phyloP scores from a whole-genome alignment of 192 early-diverging fungal species.

The Nowakowskiella sp. region DNA sequence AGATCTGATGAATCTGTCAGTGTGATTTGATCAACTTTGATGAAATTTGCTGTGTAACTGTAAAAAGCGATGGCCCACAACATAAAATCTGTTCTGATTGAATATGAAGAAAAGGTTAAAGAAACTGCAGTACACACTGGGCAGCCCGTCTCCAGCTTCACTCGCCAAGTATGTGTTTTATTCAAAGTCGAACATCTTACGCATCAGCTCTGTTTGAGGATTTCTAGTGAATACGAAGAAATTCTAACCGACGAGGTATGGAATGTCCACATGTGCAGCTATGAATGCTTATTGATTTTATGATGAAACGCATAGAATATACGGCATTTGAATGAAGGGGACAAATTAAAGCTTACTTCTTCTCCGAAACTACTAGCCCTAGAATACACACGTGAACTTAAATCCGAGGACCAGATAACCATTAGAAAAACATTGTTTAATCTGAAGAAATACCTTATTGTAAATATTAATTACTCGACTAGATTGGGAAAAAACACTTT shows the following conservation, averaged over 20 bases:
- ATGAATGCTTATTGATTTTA: background rate
- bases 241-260: conserved; percentile 25
- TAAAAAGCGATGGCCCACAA: no score
- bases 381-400: conserved; percentile 10
- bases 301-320: background rate
- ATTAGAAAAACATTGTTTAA: conserved; percentile 54
- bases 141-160: no score
- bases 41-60: no score
- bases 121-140: no score
- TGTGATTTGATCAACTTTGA: no score
- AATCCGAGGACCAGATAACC: conserved; percentile 33
- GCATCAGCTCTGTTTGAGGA: no score
- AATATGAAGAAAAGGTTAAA: no score
- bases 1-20: no score
- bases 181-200: no score
- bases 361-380: conserved; percentile 21
- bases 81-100: no score
- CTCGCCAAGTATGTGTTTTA: no score
- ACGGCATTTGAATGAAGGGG: conserved; percentile 15
- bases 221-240: no score
- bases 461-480: conserved; percentile 4
- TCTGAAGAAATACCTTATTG: conserved; percentile 57
- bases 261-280: background rate
- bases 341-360: conserved; percentile 14
- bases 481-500: background rate